These are phyloP conservation scores for Cryomyces minteri DNA, from an alignment of 495 filamentous ascomycete genomes.

Conservation along the genomic window DNA sequence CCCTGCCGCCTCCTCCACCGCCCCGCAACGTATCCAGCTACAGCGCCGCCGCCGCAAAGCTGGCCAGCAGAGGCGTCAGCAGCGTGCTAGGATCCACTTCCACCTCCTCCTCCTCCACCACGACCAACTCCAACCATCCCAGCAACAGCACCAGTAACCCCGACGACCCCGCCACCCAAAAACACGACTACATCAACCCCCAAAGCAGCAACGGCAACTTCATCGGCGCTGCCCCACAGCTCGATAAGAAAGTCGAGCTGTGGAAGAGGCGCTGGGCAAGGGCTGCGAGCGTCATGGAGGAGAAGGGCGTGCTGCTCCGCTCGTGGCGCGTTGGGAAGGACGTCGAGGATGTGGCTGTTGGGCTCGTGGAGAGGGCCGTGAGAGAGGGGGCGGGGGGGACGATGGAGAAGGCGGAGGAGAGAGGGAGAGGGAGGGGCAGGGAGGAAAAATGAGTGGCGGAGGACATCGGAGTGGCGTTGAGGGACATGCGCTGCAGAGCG, in stretches of 20 bases:
- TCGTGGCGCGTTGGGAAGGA: slow-evolving; percentile 80
- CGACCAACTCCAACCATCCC: background rate
- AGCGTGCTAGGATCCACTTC: background rate
- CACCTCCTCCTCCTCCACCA: too few relatives aligned
- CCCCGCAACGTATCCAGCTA: slow-evolving; percentile 18
- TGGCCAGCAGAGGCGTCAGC: slow-evolving; percentile 20
- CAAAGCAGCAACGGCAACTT: slow-evolving; percentile 2
- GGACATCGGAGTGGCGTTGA: too few relatives aligned
- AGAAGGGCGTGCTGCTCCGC: slow-evolving; percentile 52
- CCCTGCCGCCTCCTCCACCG: slow-evolving; percentile 22
- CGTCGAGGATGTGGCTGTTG: slow-evolving; percentile 38
- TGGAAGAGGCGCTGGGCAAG: slow-evolving; percentile 66
- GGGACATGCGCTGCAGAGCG: too few relatives aligned
- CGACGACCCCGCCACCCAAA: too few relatives aligned
- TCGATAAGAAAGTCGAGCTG: slow-evolving; percentile 64
- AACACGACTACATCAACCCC: background rate
- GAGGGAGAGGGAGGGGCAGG: too few relatives aligned
- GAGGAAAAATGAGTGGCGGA: too few relatives aligned
- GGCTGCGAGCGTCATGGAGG: slow-evolving; percentile 50
- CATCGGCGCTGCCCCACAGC: slow-evolving; percentile 3
- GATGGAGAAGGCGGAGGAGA: too few relatives aligned
- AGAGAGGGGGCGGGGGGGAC: slow-evolving; percentile 4
- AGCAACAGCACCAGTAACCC: background rate
- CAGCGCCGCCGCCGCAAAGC: slow-evolving; percentile 24
- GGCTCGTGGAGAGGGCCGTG: slow-evolving; percentile 29